These are phyloP conservation scores for Collybiopsis confluens DNA, from an alignment of 768 basidiomycete species.

Conservation along the genomic window DNA sequence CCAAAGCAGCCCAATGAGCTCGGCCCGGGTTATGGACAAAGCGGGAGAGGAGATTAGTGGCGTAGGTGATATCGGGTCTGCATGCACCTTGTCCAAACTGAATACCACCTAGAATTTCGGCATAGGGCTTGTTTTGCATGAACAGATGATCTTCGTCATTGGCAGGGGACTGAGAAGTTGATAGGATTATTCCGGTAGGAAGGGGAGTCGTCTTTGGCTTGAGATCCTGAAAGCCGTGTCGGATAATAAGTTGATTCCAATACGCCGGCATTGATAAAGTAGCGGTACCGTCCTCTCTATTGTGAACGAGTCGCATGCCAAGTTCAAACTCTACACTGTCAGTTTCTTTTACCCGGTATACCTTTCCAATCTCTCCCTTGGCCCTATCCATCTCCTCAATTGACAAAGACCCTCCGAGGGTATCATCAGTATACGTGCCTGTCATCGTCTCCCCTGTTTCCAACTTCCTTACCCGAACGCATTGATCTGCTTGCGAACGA, in stretches of 20 bases:
- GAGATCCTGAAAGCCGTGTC: conserved; percentile 4
- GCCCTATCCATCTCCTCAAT: conserved; percentile 4
- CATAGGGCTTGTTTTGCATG: conserved; percentile 11
- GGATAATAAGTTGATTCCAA: conserved; percentile 9
- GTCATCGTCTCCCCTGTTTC: conserved; percentile 7
- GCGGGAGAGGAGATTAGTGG: not conserved
- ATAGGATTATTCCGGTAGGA: conserved; percentile 4
- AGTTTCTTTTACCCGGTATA: conserved; percentile 3
- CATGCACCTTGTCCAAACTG: conserved; percentile 2
- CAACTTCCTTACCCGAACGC: not conserved
- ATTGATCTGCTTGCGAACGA: conserved; percentile 9
- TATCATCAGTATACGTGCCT: conserved; percentile 10
- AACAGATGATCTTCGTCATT: not conserved
- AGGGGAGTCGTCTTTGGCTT: conserved; percentile 10
- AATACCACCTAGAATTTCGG: conserved; percentile 1
- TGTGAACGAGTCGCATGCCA: conserved; percentile 7
- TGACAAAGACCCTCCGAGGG: not conserved
- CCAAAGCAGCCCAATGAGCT: not conserved
- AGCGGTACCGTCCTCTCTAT: conserved; percentile 1
- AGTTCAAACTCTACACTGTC: conserved; percentile 1
- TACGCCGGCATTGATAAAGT: conserved; percentile 5
- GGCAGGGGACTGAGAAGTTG: not conserved
- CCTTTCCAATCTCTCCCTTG: conserved; percentile 5
- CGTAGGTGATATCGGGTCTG: not conserved
- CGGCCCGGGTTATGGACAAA: conserved; percentile 3